Percentiles rank a stretch among this genome's conserved stretches.
phyloP scores from a whole-genome alignment of 257 asterid species.

The Rehmannia glutinosa region DNA sequence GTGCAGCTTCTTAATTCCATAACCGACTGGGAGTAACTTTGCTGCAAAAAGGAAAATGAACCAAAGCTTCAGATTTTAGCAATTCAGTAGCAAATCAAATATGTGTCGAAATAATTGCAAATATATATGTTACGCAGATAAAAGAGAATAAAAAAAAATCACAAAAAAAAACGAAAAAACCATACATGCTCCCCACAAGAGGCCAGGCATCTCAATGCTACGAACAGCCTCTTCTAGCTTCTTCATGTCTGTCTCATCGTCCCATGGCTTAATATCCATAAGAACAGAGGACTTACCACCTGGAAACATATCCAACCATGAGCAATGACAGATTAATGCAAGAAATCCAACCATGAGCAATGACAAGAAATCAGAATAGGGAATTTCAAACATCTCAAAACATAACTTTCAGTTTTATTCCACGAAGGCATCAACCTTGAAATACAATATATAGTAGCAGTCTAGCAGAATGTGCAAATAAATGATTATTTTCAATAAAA shows the following conservation, averaged over 20 bases:
- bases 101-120: too few relatives aligned
- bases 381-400: neutral
- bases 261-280: slow-evolving; percentile 95
- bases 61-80: neutral
- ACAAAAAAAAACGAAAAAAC: neutral
- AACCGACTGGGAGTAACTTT: slow-evolving; percentile 63
- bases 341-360: neutral
- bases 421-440: neutral
- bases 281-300: slow-evolving; percentile 98
- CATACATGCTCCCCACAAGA: slow-evolving; percentile 99
- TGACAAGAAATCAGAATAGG: neutral
- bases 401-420: neutral
- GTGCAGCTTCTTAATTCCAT: slow-evolving; percentile 74
- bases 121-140: neutral
- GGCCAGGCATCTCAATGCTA: slow-evolving; percentile 61
- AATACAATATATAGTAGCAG: too few relatives aligned
- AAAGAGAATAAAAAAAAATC: too few relatives aligned
- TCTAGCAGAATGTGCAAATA: neutral
- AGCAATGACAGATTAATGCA: neutral
- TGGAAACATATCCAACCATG: slow-evolving; percentile 15
- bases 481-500: neutral
- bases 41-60: slow-evolving; percentile 34
- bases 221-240: slow-evolving; percentile 87
- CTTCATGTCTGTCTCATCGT: slow-evolving; percentile 98
- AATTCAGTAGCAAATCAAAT: too few relatives aligned